phyloP scores from a whole-genome alignment of 352 stramenopile species.

The Globisporangium viniferum region DNA sequence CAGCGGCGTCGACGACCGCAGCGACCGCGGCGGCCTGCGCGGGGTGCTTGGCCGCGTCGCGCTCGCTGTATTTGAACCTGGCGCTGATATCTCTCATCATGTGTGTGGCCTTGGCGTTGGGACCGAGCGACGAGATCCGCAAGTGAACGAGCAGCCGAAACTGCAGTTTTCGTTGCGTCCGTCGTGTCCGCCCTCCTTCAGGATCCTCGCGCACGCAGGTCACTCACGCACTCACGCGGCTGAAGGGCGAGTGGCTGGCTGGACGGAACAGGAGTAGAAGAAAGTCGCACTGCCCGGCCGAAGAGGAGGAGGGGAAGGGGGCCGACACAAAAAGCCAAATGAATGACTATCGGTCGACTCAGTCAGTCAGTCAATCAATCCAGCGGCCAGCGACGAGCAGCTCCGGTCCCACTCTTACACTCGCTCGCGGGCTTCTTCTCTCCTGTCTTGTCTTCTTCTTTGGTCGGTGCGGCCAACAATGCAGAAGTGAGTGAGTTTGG shows the following conservation, averaged over 20 bases:
- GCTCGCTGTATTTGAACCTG: slow-evolving; percentile 72
- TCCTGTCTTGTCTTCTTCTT: neutral
- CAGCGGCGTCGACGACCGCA: slow-evolving; percentile 4
- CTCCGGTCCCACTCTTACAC: slow-evolving; percentile 13
- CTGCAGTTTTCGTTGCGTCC: slow-evolving; percentile 3
- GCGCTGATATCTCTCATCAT: slow-evolving; percentile 68
- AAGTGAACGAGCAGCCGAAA: slow-evolving; percentile 5
- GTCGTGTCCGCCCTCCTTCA: neutral
- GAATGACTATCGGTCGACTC: neutral
- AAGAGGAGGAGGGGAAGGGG: neutral
- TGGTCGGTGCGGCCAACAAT: neutral
- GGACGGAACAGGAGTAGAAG: neutral
- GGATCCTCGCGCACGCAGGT: neutral
- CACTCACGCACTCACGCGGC: neutral
- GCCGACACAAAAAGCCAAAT: neutral
- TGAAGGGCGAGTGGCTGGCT: slow-evolving; percentile 4
- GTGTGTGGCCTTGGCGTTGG: slow-evolving; percentile 15
- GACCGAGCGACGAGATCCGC: slow-evolving; percentile 12
- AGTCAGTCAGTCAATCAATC: slow-evolving; percentile 5
- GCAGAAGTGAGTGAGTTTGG: neutral
- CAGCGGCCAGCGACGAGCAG: slow-evolving; percentile 6
- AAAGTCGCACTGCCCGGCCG: neutral
- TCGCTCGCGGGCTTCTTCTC: slow-evolving; percentile 5
- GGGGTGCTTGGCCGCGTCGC: slow-evolving; percentile 11
- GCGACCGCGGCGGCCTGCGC: slow-evolving; percentile 3